A percentile compares a stretch with the other conserved stretches of the same genome.
These are phyloP conservation scores for Xylaria intraflava DNA, from an alignment of 495 filamentous ascomycete species.

Conservation along the genomic window DNA sequence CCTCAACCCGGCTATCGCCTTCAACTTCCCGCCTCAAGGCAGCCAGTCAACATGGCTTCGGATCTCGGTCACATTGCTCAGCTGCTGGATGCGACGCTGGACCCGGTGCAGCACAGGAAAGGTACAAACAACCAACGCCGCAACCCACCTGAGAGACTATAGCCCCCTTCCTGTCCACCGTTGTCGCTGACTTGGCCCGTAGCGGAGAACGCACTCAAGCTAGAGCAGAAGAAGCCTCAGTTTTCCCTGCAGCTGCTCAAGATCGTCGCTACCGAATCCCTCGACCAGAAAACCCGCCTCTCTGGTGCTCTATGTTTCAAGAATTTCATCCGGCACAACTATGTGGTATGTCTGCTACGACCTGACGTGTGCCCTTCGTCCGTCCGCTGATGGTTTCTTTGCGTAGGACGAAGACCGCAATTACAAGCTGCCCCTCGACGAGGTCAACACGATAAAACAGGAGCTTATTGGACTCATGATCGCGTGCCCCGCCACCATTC, in stretches of 20 bases:
- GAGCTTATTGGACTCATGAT: slow-evolving; percentile 97
- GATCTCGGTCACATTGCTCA: slow-evolving; percentile 65
- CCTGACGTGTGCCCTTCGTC: background rate
- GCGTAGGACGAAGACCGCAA: slow-evolving; percentile 78
- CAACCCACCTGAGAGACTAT: background rate
- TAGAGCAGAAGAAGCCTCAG: slow-evolving; percentile 68
- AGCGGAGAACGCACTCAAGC: slow-evolving; percentile 76
- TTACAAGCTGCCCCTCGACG: slow-evolving; percentile 72
- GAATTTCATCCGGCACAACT: slow-evolving; percentile 91
- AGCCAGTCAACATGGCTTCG: slow-evolving; percentile 61
- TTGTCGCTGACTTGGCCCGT: slow-evolving; percentile 15
- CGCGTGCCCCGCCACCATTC: slow-evolving; percentile 74
- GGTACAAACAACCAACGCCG: slow-evolving; percentile 45
- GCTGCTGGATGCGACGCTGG: slow-evolving; percentile 79
- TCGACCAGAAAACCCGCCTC: slow-evolving; percentile 69
- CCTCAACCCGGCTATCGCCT: background rate
- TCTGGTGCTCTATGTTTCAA: slow-evolving; percentile 95
- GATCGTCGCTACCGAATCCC: slow-evolving; percentile 68
- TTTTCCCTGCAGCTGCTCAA: slow-evolving; percentile 86
- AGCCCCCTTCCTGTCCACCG: background rate
- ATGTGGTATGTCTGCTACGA: slow-evolving; percentile 51
- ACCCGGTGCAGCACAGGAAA: slow-evolving; percentile 79
- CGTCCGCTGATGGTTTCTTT: slow-evolving; percentile 8
- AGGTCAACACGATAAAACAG: slow-evolving; percentile 82
- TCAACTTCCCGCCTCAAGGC: background rate